Conservation (phyloP, 2,329 filamentous ascomycete genomes). For the Monilinia fructicola region DNA sequence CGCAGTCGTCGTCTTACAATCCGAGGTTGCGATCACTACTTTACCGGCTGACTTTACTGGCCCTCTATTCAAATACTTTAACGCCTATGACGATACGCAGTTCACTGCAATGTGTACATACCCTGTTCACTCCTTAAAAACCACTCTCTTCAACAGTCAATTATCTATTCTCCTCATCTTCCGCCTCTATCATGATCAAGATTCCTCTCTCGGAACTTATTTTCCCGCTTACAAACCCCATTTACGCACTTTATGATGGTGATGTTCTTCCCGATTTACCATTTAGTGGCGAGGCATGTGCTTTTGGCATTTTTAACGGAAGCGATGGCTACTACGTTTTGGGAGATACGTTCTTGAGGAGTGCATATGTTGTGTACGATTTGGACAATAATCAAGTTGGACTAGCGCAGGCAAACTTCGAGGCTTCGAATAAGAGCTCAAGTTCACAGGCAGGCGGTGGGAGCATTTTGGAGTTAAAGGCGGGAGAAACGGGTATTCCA, state of each 20-base stretch:
- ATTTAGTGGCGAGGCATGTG: slow-evolving; percentile 45
- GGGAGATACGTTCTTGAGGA: slow-evolving; percentile 54
- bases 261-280: slow-evolving; percentile 23
- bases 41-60: slow-evolving; percentile 55
- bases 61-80: slow-evolving; percentile 42
- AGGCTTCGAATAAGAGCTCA: slow-evolving; percentile 35
- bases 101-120: slow-evolving; percentile 26
- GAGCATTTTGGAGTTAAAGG: slow-evolving; percentile 30
- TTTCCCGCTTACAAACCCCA: slow-evolving; percentile 29
- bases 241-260: slow-evolving; percentile 17
- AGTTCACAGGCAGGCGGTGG: no score
- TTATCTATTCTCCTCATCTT: slow-evolving; percentile 49
- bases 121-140: slow-evolving; percentile 46
- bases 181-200: slow-evolving; percentile 44
- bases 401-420: slow-evolving; percentile 49
- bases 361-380: slow-evolving; percentile 56
- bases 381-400: slow-evolving; percentile 50
- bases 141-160: slow-evolving; percentile 44
- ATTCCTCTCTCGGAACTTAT: slow-evolving; percentile 50
- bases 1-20: slow-evolving; percentile 57
- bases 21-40: slow-evolving; percentile 64
- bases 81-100: slow-evolving; percentile 42
- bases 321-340: slow-evolving; percentile 37
- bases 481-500: slow-evolving; percentile 29
- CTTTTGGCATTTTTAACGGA: slow-evolving; percentile 51